A percentile compares a stretch with the other conserved stretches of the same genome.
phyloP scores from a whole-genome alignment of 1,284 basidiomycete species.

The Rhodotorula sp. region DNA sequence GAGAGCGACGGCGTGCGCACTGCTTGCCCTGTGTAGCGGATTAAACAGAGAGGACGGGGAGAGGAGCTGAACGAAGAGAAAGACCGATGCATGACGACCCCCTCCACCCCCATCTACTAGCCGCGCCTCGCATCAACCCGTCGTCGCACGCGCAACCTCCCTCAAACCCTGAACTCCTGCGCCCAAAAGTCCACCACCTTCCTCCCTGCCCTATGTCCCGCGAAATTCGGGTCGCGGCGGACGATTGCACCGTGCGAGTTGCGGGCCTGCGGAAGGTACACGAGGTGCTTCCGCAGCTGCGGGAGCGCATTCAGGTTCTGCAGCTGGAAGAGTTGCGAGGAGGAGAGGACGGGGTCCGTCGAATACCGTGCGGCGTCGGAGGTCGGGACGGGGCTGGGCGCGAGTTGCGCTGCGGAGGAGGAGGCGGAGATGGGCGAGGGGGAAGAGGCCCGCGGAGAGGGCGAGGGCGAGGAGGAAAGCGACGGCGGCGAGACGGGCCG shows the following conservation, averaged over 20 bases:
- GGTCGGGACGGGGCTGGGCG: neutral
- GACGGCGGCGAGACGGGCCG: constrained; percentile 1
- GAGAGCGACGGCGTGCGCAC: too few species aligned
- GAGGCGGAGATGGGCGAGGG: neutral
- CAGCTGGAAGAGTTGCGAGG: constrained; percentile 37
- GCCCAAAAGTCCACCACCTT: constrained; percentile 42
- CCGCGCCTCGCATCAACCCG: neutral
- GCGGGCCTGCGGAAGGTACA: constrained; percentile 37
- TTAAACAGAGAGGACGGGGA: too few species aligned
- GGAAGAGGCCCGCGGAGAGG: neutral
- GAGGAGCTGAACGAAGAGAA: too few species aligned
- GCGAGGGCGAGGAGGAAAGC: neutral
- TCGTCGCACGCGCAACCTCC: neutral
- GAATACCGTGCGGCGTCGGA: neutral
- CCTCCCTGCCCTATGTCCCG: constrained; percentile 28
- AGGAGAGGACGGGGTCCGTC: constrained; percentile 38
- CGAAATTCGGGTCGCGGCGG: constrained; percentile 27
- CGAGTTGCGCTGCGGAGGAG: neutral
- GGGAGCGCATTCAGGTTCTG: constrained; percentile 38
- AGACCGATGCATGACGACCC: too few species aligned
- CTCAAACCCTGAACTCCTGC: constrained; percentile 7
- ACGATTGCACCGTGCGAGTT: constrained; percentile 43
- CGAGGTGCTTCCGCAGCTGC: constrained; percentile 37
- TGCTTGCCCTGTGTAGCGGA: too few species aligned
- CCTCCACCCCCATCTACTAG: too few species aligned